Percentiles rank a stretch among this genome's conserved stretches.
Conservation (phyloP, 345 rosid species). For the Salix suchowensis region DNA sequence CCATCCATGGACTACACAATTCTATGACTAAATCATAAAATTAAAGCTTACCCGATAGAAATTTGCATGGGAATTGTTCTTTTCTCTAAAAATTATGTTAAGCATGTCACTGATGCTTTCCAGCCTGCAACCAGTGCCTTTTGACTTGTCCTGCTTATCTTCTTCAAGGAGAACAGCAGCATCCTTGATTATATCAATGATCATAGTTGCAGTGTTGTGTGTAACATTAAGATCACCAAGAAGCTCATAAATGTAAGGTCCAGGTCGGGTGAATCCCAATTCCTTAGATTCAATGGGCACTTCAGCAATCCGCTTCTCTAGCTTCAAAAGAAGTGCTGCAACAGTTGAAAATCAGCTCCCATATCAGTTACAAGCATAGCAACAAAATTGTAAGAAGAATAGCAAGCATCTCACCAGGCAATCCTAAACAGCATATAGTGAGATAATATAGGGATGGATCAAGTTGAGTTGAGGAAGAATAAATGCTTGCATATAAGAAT, state of each 20-base stretch:
- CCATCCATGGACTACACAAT: not conserved
- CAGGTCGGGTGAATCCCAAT: conserved; percentile 85
- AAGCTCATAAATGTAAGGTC: conserved; percentile 79
- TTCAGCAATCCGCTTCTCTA: conserved; percentile 79
- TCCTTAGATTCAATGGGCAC: conserved; percentile 72
- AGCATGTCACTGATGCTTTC: conserved; percentile 71
- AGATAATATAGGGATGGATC: not conserved
- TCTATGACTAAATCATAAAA: conserved; percentile 2
- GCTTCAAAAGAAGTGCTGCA: conserved; percentile 86
- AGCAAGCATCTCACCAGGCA: not conserved
- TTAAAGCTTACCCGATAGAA: conserved; percentile 70
- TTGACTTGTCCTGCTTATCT: conserved; percentile 54
- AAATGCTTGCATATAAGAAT: not conserved
- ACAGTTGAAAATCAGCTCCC: conserved; percentile 12
- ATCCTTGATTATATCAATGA: conserved; percentile 62
- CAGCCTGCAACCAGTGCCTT: conserved; percentile 56
- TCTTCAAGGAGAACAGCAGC: conserved; percentile 72
- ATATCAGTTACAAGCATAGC: not conserved
- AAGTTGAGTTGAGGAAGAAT: not conserved
- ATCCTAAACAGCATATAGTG: conserved; percentile 5
- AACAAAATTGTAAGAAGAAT: not conserved
- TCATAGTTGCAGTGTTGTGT: conserved; percentile 65
- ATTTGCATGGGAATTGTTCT: conserved; percentile 51
- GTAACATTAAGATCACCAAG: conserved; percentile 79
- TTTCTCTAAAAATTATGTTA: conserved; percentile 62